phyloP scores from a whole-genome alignment of 441 rosid genomes.

The Gossypium schwendimanii region DNA sequence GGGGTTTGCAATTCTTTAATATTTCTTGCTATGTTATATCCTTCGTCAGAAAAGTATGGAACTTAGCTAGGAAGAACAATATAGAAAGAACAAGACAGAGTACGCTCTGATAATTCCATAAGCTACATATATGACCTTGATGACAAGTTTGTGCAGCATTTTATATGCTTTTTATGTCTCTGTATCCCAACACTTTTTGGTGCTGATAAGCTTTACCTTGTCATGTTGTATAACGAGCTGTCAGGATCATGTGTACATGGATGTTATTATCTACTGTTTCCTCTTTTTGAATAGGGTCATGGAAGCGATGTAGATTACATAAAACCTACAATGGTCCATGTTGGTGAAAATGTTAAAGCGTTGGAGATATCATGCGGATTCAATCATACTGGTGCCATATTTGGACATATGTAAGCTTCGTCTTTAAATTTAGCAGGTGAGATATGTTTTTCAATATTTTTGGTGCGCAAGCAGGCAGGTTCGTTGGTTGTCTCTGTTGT shows the following conservation, averaged over 20 bases:
- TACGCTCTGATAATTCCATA: neutral
- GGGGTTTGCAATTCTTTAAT: neutral
- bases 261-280: neutral
- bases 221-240: neutral
- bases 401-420: constrained; percentile 33
- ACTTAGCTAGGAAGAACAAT: neutral
- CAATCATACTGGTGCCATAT: constrained; percentile 80
- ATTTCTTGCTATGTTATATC: neutral
- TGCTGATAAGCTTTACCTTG: neutral
- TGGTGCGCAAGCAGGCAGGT: neutral
- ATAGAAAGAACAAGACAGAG: neutral
- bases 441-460: neutral
- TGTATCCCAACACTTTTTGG: neutral
- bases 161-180: neutral
- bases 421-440: neutral
- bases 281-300: constrained; percentile 54
- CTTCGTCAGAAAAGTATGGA: neutral
- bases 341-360: constrained; percentile 54
- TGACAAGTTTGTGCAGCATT: neutral
- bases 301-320: constrained; percentile 75
- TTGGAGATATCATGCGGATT: constrained; percentile 78
- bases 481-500: neutral
- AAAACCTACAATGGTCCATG: constrained; percentile 42
- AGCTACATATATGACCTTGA: neutral
- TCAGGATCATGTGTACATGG: neutral